Conservation (phyloP, 2,329 filamentous ascomycete genomes). For the Harringtonia lauricola region DNA sequence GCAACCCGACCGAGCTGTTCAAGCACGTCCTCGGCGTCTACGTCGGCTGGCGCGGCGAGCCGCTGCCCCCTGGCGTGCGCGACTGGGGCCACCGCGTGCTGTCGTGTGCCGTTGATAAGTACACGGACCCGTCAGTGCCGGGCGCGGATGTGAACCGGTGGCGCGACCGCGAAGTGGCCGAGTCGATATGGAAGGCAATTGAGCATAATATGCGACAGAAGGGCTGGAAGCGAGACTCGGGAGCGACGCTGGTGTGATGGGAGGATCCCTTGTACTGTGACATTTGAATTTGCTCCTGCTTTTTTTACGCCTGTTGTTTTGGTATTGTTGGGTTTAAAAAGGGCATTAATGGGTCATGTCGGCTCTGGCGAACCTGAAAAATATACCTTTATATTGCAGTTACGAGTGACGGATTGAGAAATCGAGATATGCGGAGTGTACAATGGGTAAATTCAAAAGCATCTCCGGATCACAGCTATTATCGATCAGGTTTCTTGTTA, state of each 20-base stretch:
- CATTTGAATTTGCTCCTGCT: neutral
- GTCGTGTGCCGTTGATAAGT: constrained; percentile 74
- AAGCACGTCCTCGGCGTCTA: constrained; percentile 78
- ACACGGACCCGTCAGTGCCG: constrained; percentile 41
- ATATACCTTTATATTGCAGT: neutral
- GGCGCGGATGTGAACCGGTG: constrained; percentile 50
- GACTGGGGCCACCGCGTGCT: constrained; percentile 80
- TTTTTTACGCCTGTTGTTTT: neutral
- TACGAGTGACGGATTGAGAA: too few relatives aligned
- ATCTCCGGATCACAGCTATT: too few relatives aligned
- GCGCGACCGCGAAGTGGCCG: constrained; percentile 86
- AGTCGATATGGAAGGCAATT: constrained; percentile 82
- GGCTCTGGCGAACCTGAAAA: too few relatives aligned
- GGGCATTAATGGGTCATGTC: too few relatives aligned
- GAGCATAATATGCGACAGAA: constrained; percentile 78
- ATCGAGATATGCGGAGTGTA: too few relatives aligned
- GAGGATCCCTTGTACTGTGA: too few relatives aligned
- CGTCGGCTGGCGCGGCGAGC: constrained; percentile 83
- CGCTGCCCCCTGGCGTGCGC: constrained; percentile 64
- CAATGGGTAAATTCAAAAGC: too few relatives aligned
- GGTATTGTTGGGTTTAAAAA: too few relatives aligned
- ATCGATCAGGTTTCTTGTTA: too few relatives aligned
- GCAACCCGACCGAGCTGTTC: constrained; percentile 78
- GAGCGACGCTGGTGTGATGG: constrained; percentile 40
- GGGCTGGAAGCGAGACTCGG: constrained; percentile 69